Evolutionary conservation across 2,329 filamentous ascomycete species (phyloP), one percentile per base, ranked within the genome.

Genomic region (Ophiostoma piceae): DNA sequence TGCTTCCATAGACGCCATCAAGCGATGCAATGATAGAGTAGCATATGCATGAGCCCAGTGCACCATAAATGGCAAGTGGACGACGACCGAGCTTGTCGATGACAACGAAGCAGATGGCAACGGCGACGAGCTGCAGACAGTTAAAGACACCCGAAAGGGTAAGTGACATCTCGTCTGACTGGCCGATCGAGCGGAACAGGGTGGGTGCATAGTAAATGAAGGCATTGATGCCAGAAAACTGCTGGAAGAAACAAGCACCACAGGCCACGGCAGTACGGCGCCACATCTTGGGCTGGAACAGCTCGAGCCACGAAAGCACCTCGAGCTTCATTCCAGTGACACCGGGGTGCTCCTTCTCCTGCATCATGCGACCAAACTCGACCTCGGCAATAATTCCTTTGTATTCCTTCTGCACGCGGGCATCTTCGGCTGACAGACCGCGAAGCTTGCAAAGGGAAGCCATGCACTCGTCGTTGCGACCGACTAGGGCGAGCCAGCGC

Each of bases 81-180:
- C 88, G 82, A n/a, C 89, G 83, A 4, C 87, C 87, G 26, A 84
- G 83, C 1, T 82, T 81, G 77, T 84, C 82, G 68, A 84, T 83
- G 67, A 75, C 71, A 69, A 77, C 80, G 79, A 80, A 84, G 26
- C 87, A 86, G 1, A 81, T 81, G 0, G 84, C 86, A 2, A 85
- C 85, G 73, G 87, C 87, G 71, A 87, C 83, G 60, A 84, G 86
- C 75, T 89, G 89, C 54, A 89, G 81, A 67, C 88, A 80, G 73
- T 86, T 80, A 74, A 87, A 86, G 74, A 82, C 78, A 2, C 80
- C 68, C 11, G 64, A 60, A 16, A 69, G 29, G n/a, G 37, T 69
- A 4, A 69, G 68, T 3, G 62, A 67, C 62, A 67, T 67, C 7
- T 22, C 11, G 47, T 2, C 47, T 62, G 35, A 35, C 35, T 69